A percentile compares a stretch with the other conserved stretches of the same genome.
Conservation (phyloP, 257 asterid species). For the Nicotiana knightiana region DNA sequence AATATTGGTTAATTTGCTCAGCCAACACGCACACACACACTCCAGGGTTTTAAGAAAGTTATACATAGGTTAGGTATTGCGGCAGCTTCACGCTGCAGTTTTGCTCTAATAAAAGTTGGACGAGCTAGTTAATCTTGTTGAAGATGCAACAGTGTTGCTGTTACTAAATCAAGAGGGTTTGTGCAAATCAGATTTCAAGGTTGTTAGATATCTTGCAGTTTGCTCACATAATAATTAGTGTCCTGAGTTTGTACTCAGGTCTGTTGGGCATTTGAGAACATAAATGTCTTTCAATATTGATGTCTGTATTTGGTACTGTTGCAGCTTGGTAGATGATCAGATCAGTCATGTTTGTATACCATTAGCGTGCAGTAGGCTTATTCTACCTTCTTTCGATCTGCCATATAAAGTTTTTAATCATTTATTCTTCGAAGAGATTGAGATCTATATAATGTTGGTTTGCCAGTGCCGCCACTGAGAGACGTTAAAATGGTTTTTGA, state of each 20-base stretch:
- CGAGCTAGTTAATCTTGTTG: not conserved
- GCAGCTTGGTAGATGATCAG: not conserved
- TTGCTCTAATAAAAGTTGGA: conserved; percentile 8
- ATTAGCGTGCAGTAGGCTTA: not conserved
- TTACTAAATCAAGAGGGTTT: not conserved
- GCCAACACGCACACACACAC: not conserved
- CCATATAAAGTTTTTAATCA: not conserved
- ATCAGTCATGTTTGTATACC: not conserved
- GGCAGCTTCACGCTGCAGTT: conserved; percentile 3
- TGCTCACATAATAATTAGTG: not conserved
- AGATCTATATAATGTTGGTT: conserved; percentile 5
- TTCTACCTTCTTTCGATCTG: not conserved
- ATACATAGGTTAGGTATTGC: not conserved
- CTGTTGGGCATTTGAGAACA: not conserved
- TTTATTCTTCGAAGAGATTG: not conserved
- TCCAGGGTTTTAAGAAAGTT: not conserved
- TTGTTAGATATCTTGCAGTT: not conserved
- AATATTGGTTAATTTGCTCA: not conserved
- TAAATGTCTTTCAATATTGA: not conserved
- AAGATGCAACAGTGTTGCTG: not conserved
- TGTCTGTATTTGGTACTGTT: not conserved
- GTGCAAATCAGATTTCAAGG: not conserved
- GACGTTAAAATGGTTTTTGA: not conserved
- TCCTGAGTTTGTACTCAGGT: not conserved
- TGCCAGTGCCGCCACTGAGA: not conserved